These are phyloP conservation scores for Tricholoma flavovirens DNA, from an alignment of 768 basidiomycete genomes.

Conservation along the genomic window DNA sequence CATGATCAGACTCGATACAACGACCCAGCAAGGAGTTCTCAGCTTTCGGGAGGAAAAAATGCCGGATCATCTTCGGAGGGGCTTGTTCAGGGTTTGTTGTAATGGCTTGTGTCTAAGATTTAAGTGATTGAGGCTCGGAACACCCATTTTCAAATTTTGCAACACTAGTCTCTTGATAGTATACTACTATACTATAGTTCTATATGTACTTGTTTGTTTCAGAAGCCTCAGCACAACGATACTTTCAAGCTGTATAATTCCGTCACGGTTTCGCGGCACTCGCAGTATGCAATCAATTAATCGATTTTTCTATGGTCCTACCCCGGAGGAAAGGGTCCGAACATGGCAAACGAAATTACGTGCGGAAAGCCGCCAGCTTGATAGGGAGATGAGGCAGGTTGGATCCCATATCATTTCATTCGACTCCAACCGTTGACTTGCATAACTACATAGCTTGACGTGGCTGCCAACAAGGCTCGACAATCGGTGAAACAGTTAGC, in stretches of 20 bases:
- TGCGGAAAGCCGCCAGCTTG: conserved; percentile 73
- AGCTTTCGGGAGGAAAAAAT: too few species aligned
- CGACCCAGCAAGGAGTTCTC: too few species aligned
- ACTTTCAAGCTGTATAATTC: too few species aligned
- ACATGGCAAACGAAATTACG: conserved; percentile 89
- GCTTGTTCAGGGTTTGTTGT: too few species aligned
- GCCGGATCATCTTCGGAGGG: too few species aligned
- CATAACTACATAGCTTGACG: conserved; percentile 65
- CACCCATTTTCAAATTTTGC: too few species aligned
- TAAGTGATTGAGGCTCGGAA: too few species aligned
- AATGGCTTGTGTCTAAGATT: too few species aligned
- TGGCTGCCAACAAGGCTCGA: conserved; percentile 75
- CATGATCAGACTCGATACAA: too few species aligned
- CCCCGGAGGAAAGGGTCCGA: conserved; percentile 89
- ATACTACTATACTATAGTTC: too few species aligned
- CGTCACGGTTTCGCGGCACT: too few species aligned
- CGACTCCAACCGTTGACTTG: conserved; percentile 15
- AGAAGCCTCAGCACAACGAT: not conserved
- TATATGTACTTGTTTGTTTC: not conserved
- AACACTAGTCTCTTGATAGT: too few species aligned
- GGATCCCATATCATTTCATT: conserved; percentile 21
- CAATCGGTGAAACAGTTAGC: conserved; percentile 85
- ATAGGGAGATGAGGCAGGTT: conserved; percentile 96
- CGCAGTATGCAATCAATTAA: conserved; percentile 81
- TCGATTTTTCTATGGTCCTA: conserved; percentile 92